A percentile compares a stretch with the other conserved stretches of the same genome.
Conservation (phyloP, 2,329 filamentous ascomycete genomes). For the Plenodomus biglobosus region DNA sequence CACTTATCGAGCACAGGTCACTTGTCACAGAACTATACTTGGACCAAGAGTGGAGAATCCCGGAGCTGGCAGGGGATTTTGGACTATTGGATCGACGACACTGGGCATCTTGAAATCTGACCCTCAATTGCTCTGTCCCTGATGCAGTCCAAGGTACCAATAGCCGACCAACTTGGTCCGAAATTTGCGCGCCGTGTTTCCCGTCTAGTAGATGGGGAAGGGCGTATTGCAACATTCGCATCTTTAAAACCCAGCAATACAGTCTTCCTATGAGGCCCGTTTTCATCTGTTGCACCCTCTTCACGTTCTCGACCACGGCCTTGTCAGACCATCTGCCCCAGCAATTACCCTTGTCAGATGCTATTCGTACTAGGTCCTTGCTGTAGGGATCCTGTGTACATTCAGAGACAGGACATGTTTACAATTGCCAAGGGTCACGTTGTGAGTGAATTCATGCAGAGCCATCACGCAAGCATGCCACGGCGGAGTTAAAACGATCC, state of each 20-base stretch:
- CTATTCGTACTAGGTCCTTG: not conserved
- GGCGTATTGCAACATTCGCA: not conserved
- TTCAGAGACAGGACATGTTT: not conserved
- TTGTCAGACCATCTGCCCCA: not conserved
- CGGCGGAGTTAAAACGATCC: too few relatives aligned
- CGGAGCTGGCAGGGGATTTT: not conserved
- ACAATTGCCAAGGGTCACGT: not conserved
- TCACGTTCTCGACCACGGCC: not conserved
- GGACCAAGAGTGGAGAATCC: not conserved
- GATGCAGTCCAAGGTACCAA: not conserved
- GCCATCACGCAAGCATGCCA: not conserved
- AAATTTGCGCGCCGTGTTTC: not conserved
- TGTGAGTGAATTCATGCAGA: not conserved
- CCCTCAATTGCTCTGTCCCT: not conserved
- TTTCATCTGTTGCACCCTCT: not conserved
- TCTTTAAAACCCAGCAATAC: not conserved
- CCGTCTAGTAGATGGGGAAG: not conserved
- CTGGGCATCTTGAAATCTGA: not conserved
- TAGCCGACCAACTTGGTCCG: not conserved
- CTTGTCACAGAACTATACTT: not conserved
- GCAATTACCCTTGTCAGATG: not conserved
- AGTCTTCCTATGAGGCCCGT: not conserved
- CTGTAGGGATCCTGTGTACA: not conserved
- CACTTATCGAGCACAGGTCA: not conserved
- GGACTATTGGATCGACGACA: not conserved